Percentiles rank a stretch among this genome's conserved stretches.
Evolutionary conservation across 2,329 filamentous ascomycete genomes (phyloP).

Genomic region (Karstenula rhodostoma): DNA sequence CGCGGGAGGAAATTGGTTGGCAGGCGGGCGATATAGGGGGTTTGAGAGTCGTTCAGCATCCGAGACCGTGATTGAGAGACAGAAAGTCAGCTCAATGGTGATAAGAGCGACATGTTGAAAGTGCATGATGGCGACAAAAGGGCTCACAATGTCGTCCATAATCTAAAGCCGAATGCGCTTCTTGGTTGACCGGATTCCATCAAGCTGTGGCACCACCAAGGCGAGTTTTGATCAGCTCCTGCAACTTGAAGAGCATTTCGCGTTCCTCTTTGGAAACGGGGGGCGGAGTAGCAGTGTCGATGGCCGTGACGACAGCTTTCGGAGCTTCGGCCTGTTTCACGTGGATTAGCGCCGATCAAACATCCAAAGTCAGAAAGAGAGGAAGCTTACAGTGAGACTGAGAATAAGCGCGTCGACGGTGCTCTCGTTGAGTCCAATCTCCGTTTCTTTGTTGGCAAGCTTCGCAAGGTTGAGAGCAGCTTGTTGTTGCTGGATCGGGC

Average conservation of each 20-base stretch:
- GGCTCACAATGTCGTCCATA: conserved; percentile 20
- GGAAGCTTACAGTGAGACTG: conserved; percentile 67
- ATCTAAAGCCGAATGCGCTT: background rate
- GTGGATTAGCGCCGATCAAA: conserved; percentile 46
- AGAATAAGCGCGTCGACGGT: conserved; percentile 62
- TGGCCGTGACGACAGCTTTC: conserved; percentile 42
- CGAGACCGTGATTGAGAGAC: background rate
- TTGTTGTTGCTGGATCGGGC: conserved; percentile 67
- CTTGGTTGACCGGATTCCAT: background rate
- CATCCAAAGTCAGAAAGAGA: conserved; percentile 33
- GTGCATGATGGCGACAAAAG: background rate
- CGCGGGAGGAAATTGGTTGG: conserved; percentile 12
- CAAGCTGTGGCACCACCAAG: conserved; percentile 21
- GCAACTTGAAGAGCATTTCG: conserved; percentile 40
- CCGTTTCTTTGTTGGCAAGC: conserved; percentile 61
- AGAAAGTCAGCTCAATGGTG: background rate
- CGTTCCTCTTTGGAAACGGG: conserved; percentile 37
- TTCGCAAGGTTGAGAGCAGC: conserved; percentile 70
- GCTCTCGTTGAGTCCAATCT: conserved; percentile 57
- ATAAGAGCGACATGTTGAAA: background rate
- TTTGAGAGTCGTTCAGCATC: background rate
- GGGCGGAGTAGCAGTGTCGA: conserved; percentile 37
- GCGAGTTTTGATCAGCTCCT: conserved; percentile 43
- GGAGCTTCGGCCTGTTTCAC: conserved; percentile 52
- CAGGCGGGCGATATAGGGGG: conserved; percentile 11